Percentiles rank a stretch among this genome's conserved stretches.
phyloP scores from a whole-genome alignment of 805 yeast genomes.

The Hanseniaspora valbyensis region DNA sequence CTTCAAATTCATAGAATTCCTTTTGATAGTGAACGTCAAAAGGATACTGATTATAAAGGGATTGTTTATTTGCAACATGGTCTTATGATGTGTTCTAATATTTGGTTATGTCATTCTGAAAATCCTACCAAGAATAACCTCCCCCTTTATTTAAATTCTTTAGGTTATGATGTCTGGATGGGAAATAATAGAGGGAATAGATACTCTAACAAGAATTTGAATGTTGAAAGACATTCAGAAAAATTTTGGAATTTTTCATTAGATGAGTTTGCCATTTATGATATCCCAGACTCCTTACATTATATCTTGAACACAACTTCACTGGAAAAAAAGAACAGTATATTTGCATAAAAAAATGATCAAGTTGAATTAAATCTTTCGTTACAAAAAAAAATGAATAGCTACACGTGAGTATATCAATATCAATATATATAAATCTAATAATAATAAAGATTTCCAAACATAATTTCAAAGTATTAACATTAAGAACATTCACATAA shows the following conservation, averaged over 20 bases:
- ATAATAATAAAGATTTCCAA: too few relatives aligned
- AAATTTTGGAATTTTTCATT: conserved; percentile 81
- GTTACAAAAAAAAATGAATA: too few relatives aligned
- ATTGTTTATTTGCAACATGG: conserved; percentile 88
- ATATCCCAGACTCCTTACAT: conserved; percentile 74
- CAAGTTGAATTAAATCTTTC: too few relatives aligned
- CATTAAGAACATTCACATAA: too few relatives aligned
- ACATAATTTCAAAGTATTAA: too few relatives aligned
- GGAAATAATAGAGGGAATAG: conserved; percentile 92
- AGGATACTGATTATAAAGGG: conserved; percentile 25
- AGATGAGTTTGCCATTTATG: conserved; percentile 85
- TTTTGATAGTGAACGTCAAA: conserved; percentile 27
- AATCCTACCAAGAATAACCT: conserved; percentile 37
- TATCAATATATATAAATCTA: too few relatives aligned
- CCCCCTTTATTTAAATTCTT: conserved; percentile 65
- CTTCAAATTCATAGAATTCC: conserved; percentile 64
- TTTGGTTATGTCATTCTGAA: conserved; percentile 45
- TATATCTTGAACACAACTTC: conserved; percentile 50
- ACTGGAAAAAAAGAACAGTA: background rate
- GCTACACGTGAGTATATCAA: too few relatives aligned
- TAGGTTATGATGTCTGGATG: conserved; percentile 76
- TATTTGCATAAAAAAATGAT: too few relatives aligned
- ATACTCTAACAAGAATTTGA: conserved; percentile 69
- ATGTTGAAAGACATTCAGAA: conserved; percentile 31
- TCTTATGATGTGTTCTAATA: conserved; percentile 74